phyloP scores from a whole-genome alignment of 768 basidiomycete genomes.

The Pleurotus giganteus region DNA sequence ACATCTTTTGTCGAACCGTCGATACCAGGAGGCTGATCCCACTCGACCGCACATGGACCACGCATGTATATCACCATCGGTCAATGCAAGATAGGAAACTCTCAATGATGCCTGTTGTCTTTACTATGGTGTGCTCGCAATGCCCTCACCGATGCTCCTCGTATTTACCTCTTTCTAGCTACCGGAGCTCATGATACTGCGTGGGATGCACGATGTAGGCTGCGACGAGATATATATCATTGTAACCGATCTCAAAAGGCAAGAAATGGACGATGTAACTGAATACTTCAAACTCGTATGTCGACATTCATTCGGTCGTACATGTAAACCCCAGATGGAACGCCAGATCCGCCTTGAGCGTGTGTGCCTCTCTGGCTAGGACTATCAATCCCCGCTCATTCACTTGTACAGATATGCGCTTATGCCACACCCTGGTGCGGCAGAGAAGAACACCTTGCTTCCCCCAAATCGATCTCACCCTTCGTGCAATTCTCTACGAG shows the following conservation, averaged over 20 bases:
- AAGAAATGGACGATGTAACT: constrained; percentile 80
- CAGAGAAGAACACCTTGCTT: constrained; percentile 78
- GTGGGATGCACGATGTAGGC: constrained; percentile 78
- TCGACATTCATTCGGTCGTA: constrained; percentile 58
- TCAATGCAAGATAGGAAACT: constrained; percentile 72
- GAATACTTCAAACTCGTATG: constrained; percentile 79
- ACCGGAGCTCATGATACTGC: constrained; percentile 75
- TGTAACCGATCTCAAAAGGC: constrained; percentile 74
- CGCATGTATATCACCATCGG: constrained; percentile 75
- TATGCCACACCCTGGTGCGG: constrained; percentile 63
- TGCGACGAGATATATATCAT: constrained; percentile 80
- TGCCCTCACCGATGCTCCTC: constrained; percentile 9
- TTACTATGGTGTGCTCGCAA: constrained; percentile 61
- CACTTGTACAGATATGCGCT: constrained; percentile 51
- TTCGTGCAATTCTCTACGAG: constrained; percentile 74
- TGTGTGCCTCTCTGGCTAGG: constrained; percentile 32
- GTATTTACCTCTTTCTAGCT: constrained; percentile 38
- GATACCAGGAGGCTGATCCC: constrained; percentile 78
- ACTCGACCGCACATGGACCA: constrained; percentile 80
- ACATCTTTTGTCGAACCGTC: constrained; percentile 76
- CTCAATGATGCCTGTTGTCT: constrained; percentile 78
- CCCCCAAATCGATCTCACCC: constrained; percentile 76
- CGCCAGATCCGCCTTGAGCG: constrained; percentile 69
- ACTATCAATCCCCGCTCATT: constrained; percentile 6
- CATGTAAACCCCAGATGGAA: constrained; percentile 66